Base-by-base conservation (phyloP, 2,329 filamentous ascomycete species). In the Pseudodiploospora longispora region DNA sequence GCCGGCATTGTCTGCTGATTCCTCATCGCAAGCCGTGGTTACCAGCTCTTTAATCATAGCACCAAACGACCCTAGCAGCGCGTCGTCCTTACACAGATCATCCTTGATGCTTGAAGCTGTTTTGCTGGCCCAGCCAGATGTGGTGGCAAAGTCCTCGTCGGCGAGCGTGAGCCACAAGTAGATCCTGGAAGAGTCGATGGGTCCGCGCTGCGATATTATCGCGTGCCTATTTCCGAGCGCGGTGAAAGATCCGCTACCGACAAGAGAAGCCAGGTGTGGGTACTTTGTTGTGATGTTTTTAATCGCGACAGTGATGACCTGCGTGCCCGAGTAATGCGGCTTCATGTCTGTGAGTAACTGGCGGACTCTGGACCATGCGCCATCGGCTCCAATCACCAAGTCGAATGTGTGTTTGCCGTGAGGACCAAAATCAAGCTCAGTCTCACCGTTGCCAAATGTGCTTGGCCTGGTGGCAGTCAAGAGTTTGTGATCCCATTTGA, bases 401-500 rank as follows among this genome's bases (percentile, higher is more conserved):
- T 48, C 48, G 28, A 45, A 40, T 1, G 42, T 44, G 10, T 51
- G 37, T 3, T 38, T 51, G 30, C 52, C 50, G 30, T 50, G 33
- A 10, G 43, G 10, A 12, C 50, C 54, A 41, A 58, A 56, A 27
- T 55, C 53, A 27, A 64, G 49, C 3, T 35, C 47, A 4, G 50
- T 45, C 5, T 44, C 43, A 6, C 27, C 44, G 2, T 28, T 40
- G 3, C 12, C 38, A 4, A 41, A 39, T 2, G 39, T 33, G 5
- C 44, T 40, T 1, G 43, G 35, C 8, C 27, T 30, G 43, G 12
- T 34, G 40, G 30, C 58, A 4, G 51, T 46, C 8, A 54, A 41
- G 5, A 76, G 55, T 48, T 61, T 66, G 43, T 47, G 43, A 6
- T 50, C 56, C 69, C 67, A 75, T 7, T 51, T 51, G 6, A 76